phyloP scores from a whole-genome alignment of 345 rosid genomes.

The Brassica rapa region DNA sequence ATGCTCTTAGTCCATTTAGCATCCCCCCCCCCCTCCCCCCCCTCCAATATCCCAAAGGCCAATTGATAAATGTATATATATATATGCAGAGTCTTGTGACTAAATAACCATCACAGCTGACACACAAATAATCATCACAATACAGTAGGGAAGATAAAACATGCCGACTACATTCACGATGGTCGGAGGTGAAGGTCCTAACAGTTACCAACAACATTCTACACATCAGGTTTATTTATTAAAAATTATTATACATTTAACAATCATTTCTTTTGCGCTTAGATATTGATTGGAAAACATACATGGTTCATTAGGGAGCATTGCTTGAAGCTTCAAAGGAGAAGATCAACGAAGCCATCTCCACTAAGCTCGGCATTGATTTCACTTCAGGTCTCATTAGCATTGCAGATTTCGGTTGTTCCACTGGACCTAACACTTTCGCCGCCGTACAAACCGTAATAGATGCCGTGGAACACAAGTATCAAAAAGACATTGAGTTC shows the following conservation, averaged over 20 bases:
- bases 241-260: neutral
- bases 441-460: slow-evolving; percentile 33
- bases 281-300: neutral
- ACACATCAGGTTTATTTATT: slow-evolving; percentile 18
- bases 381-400: neutral
- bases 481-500: slow-evolving; percentile 19
- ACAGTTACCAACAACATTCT: slow-evolving; percentile 27
- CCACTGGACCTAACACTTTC: slow-evolving; percentile 42
- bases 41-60: neutral
- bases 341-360: slow-evolving; percentile 18
- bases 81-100: neutral
- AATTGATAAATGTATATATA: neutral
- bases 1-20: neutral
- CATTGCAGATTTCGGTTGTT: slow-evolving; percentile 45
- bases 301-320: slow-evolving; percentile 6
- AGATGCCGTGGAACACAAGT: slow-evolving; percentile 30
- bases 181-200: slow-evolving; percentile 24
- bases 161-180: slow-evolving; percentile 26
- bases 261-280: neutral
- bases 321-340: slow-evolving; percentile 32
- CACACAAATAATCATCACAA: neutral
- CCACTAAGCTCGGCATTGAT: slow-evolving; percentile 21
- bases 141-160: neutral
- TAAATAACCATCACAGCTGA: neutral
- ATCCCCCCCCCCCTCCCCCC: no score